Evolutionary conservation across 139 green algal species (phyloP).

Genomic region (Eudorina sp.): DNA sequence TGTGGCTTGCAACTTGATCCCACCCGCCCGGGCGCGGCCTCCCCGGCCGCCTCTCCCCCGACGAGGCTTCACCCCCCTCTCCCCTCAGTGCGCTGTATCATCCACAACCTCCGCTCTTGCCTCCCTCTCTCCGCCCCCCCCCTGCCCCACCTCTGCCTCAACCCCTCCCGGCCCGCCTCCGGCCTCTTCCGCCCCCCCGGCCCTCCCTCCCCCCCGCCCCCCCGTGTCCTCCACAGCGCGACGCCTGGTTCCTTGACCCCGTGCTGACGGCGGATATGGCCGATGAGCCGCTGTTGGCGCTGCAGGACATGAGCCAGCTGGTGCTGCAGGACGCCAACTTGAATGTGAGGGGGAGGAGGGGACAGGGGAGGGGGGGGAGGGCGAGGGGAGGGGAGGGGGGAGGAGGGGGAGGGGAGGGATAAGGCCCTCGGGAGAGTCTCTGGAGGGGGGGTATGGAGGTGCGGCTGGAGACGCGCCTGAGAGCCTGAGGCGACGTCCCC

Average conservation of each 20-base stretch:
- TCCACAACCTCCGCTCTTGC: no score
- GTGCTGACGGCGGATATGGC: conserved; percentile 42
- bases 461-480: not conserved
- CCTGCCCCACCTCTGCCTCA: no score
- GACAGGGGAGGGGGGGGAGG: not conserved
- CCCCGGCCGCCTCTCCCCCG: no score
- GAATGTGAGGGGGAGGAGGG: conserved; percentile 22
- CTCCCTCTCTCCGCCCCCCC: no score
- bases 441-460: no score
- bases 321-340: conserved; percentile 32
- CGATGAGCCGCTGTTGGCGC: conserved; percentile 8
- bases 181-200: not conserved
- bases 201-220: not conserved
- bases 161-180: no score
- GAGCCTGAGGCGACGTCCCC: not conserved
- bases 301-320: conserved; percentile 39
- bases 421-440: not conserved
- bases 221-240: not conserved
- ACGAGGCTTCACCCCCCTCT: no score
- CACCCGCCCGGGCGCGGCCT: no score
- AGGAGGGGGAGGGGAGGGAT: not conserved
- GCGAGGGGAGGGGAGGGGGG: not conserved
- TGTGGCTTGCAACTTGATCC: no score
- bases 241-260: conserved; percentile 44
- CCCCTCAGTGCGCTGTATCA: no score